Evolutionary conservation across 2,329 filamentous ascomycete genomes (phyloP).

Genomic region (Curvularia eragrostidis): DNA sequence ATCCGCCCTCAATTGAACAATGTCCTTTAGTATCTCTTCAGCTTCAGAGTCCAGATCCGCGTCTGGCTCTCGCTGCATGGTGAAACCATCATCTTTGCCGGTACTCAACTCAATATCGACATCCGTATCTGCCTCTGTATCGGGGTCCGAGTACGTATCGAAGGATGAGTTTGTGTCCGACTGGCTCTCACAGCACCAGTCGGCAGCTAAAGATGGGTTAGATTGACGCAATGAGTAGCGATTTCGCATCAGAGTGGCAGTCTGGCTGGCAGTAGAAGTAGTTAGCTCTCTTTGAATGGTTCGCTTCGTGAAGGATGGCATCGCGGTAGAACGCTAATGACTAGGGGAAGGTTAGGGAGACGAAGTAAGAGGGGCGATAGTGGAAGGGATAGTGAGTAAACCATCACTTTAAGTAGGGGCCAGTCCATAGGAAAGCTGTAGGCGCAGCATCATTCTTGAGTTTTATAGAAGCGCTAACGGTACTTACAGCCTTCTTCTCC

Average conservation of each 20-base stretch:
- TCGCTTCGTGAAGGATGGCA: slow-evolving; percentile 9
- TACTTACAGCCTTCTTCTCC: slow-evolving; percentile 2
- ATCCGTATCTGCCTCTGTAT: slow-evolving; percentile 14
- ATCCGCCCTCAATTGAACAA: slow-evolving; percentile 21
- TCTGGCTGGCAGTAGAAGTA: not conserved
- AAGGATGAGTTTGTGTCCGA: slow-evolving; percentile 13
- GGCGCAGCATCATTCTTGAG: slow-evolving; percentile 7
- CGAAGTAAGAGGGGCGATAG: slow-evolving; percentile 10
- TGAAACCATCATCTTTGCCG: slow-evolving; percentile 4
- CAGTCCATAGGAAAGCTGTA: slow-evolving; percentile 7
- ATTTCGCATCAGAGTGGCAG: slow-evolving; percentile 9
- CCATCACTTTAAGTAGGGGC: slow-evolving; percentile 19
- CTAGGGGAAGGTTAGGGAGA: slow-evolving; percentile 1
- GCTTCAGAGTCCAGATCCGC: slow-evolving; percentile 25
- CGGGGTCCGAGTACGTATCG: slow-evolving; percentile 19
- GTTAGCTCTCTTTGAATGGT: slow-evolving; percentile 6
- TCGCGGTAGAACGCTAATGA: slow-evolving; percentile 3
- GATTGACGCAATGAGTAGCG: slow-evolving; percentile 9
- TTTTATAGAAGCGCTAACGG: slow-evolving; percentile 3
- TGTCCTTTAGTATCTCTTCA: slow-evolving; percentile 26
- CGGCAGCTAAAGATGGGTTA: slow-evolving; percentile 3
- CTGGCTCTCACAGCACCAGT: slow-evolving; percentile 5
- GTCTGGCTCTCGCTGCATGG: slow-evolving; percentile 4
- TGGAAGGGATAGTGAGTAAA: slow-evolving; percentile 8
- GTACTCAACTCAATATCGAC: slow-evolving; percentile 13